phyloP scores from a whole-genome alignment of 2,329 filamentous ascomycete species.

The Huntiella omanensis region DNA sequence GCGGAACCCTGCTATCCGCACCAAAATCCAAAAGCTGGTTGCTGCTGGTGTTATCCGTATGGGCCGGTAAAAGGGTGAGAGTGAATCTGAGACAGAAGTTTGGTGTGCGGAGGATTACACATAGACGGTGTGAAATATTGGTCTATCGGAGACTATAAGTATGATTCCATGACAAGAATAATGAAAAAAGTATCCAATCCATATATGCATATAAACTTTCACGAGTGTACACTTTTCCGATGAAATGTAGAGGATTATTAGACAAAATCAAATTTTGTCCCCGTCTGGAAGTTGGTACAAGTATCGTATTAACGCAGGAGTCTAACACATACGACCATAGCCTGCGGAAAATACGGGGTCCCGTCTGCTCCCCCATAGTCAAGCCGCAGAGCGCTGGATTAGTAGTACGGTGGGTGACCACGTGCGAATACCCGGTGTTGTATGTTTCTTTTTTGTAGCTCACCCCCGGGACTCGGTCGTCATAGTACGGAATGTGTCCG shows the following conservation, averaged over 20 bases:
- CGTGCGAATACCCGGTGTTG: slow-evolving; percentile 5
- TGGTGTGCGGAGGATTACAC: not conserved
- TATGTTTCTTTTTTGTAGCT: slow-evolving; percentile 2
- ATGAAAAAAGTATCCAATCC: slow-evolving; percentile 2
- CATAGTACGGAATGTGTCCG: too few species aligned
- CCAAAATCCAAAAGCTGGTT: slow-evolving; percentile 87
- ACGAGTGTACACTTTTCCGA: too few species aligned
- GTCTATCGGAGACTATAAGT: not conserved
- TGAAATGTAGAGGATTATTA: too few species aligned
- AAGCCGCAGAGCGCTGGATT: slow-evolving; percentile 7
- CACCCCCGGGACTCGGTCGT: too few species aligned
- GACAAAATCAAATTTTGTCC: not conserved
- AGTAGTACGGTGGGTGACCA: slow-evolving; percentile 9
- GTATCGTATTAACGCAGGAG: not conserved
- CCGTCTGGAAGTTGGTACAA: too few species aligned
- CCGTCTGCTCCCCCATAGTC: slow-evolving; percentile 7
- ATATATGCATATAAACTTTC: not conserved
- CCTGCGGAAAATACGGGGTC: slow-evolving; percentile 9
- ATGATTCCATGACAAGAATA: slow-evolving; percentile 5
- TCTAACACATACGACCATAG: slow-evolving; percentile 10
- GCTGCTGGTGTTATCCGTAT: slow-evolving; percentile 81
- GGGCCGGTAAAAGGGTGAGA: slow-evolving; percentile 25
- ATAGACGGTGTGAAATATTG: not conserved
- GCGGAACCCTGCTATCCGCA: slow-evolving; percentile 69
- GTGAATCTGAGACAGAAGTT: not conserved